Percentiles rank a stretch among this genome's conserved stretches.
Evolutionary conservation across 768 basidiomycete genomes (phyloP).

Genomic region (Galerina sulciceps): DNA sequence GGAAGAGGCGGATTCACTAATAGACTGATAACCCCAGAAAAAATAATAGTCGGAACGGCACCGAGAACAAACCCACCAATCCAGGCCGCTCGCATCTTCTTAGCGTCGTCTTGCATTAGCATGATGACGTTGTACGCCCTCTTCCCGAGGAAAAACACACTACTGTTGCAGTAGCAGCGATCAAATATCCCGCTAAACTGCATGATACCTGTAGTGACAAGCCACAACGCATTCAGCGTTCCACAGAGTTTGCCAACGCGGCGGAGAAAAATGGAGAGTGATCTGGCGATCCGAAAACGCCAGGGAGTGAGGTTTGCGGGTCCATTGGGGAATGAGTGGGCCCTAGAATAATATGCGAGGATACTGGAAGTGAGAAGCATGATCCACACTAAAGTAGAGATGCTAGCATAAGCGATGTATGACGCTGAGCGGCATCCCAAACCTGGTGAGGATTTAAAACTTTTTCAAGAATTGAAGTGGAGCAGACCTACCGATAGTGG

Average conservation of each 20-base stretch:
- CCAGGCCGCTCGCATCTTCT: slow-evolving; percentile 35
- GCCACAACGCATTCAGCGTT: slow-evolving; percentile 33
- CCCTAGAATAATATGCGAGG: slow-evolving; percentile 29
- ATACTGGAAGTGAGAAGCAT: slow-evolving; percentile 31
- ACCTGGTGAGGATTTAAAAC: slow-evolving; percentile 14
- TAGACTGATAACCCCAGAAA: slow-evolving; percentile 6
- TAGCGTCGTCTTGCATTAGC: slow-evolving; percentile 21
- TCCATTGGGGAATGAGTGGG: neutral
- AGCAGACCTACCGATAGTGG: slow-evolving; percentile 21
- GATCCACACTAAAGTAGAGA: slow-evolving; percentile 37
- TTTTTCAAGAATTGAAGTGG: neutral
- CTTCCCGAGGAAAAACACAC: slow-evolving; percentile 28
- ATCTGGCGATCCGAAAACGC: slow-evolving; percentile 12
- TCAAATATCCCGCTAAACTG: slow-evolving; percentile 37
- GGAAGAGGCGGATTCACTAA: too few species aligned
- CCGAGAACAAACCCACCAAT: slow-evolving; percentile 38
- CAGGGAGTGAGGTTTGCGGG: neutral
- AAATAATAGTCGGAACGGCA: slow-evolving; percentile 22
- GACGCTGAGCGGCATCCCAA: slow-evolving; percentile 36
- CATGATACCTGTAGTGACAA: slow-evolving; percentile 31
- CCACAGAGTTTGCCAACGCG: slow-evolving; percentile 34
- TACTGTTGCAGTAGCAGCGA: slow-evolving; percentile 41
- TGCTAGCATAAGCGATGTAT: slow-evolving; percentile 32
- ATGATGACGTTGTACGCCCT: slow-evolving; percentile 34
- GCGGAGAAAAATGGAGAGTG: slow-evolving; percentile 28